phyloP scores from a whole-genome alignment of 2,329 filamentous ascomycete species.

The Emericellopsis cladophorae region DNA sequence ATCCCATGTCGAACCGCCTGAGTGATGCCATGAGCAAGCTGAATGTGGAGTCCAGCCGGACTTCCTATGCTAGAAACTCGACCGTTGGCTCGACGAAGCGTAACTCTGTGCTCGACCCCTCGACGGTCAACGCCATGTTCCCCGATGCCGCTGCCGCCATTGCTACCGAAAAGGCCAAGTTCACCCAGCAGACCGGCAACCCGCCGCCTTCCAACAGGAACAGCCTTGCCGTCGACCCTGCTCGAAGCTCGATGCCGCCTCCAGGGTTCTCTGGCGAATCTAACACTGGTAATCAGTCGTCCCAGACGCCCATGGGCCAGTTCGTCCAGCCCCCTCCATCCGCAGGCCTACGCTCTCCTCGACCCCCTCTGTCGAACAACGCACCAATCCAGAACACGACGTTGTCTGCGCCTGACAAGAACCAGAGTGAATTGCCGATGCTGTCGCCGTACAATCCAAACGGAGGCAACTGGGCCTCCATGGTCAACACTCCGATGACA shows the following conservation, averaged over 20 bases:
- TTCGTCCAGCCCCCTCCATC: conserved; percentile 75
- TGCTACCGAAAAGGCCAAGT: conserved; percentile 94
- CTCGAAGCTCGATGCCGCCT: conserved; percentile 62
- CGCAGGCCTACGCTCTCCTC: conserved; percentile 65
- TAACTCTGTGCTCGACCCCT: conserved; percentile 86
- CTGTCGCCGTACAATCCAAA: conserved; percentile 72
- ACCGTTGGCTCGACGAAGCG: conserved; percentile 66
- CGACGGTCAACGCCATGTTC: conserved; percentile 97
- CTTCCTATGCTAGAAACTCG: conserved; percentile 72
- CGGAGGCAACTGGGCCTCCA: conserved; percentile 94
- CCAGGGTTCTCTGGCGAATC: conserved; percentile 54
- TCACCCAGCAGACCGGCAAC: conserved; percentile 87
- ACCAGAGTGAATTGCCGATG: conserved; percentile 60
- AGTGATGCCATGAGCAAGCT: conserved; percentile 96
- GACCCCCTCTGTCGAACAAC: conserved; percentile 54
- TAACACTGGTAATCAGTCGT: conserved; percentile 10
- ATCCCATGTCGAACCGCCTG: conserved; percentile 92
- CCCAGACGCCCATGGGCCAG: conserved; percentile 79
- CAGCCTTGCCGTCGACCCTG: conserved; percentile 60
- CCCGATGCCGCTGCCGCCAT: conserved; percentile 97
- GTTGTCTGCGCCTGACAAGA: conserved; percentile 56
- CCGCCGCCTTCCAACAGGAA: conserved; percentile 86
- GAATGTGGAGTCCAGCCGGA: conserved; percentile 74
- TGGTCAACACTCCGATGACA: conserved; percentile 96
- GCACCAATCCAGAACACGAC: conserved; percentile 74